Percentiles rank a stretch among this genome's conserved stretches.
phyloP scores from a whole-genome alignment of 306 rosid genomes.

The Rosa lucieae region DNA sequence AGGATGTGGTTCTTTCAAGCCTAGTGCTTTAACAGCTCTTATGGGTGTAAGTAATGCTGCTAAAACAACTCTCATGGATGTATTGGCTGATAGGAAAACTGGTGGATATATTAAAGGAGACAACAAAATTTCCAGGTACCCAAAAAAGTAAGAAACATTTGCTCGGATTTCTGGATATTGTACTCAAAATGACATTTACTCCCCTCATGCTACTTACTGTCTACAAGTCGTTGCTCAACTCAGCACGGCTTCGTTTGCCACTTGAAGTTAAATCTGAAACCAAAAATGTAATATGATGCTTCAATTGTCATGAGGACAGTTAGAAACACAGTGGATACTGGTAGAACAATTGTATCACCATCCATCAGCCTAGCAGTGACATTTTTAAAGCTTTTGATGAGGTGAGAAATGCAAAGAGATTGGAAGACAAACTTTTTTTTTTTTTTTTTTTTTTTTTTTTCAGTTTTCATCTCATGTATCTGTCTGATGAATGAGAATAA shows the following conservation, averaged over 20 bases:
- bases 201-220: conserved; percentile 80
- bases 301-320: conserved; percentile 61
- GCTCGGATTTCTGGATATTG: conserved; percentile 92
- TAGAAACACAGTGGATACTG: conserved; percentile 52
- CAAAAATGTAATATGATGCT: conserved; percentile 42
- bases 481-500: neutral
- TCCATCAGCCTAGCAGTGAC: conserved; percentile 65
- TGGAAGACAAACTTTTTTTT: too few species aligned
- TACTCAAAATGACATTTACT: conserved; percentile 84
- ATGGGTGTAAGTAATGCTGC: conserved; percentile 98
- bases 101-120: conserved; percentile 78
- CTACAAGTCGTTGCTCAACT: conserved; percentile 64
- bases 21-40: conserved; percentile 88
- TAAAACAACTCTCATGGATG: conserved; percentile 94
- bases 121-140: conserved; percentile 72
- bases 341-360: conserved; percentile 58
- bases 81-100: conserved; percentile 85
- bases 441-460: too few species aligned
- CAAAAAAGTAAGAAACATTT: conserved; percentile 85
- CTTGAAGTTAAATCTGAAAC: conserved; percentile 43
- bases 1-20: conserved; percentile 86
- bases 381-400: conserved; percentile 58
- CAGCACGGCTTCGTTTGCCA: conserved; percentile 77
- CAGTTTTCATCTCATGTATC: neutral
- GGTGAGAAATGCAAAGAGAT: conserved; percentile 21